Conservation (phyloP, 306 rosid species). For the Ormosia emarginata region DNA sequence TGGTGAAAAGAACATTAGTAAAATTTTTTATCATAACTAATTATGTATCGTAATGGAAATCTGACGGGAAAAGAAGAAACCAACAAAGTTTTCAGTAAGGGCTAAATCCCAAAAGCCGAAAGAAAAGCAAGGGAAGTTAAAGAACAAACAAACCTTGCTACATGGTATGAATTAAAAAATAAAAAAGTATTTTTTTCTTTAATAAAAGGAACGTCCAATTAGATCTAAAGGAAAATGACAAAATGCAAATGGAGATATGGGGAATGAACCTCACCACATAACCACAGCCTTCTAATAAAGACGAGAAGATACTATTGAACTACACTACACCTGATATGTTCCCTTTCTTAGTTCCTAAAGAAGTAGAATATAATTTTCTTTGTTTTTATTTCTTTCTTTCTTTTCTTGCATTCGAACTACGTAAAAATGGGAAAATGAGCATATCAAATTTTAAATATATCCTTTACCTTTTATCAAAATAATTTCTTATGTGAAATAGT, state of each 20-base stretch:
- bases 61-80: neutral
- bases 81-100: neutral
- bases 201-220: neutral
- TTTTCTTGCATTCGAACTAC: neutral
- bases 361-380: neutral
- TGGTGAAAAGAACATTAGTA: too few species aligned
- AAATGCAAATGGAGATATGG: neutral
- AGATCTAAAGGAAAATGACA: neutral
- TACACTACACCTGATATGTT: too few species aligned
- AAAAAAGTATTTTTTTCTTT: too few species aligned
- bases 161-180: neutral
- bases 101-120: neutral
- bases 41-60: neutral
- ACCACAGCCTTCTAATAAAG: neutral
- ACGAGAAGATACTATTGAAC: neutral
- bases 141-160: neutral
- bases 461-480: neutral
- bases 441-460: too few species aligned
- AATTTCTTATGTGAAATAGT: neutral
- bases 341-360: neutral
- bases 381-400: too few species aligned
- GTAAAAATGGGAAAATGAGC: neutral
- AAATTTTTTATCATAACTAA: neutral
- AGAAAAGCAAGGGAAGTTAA: neutral
- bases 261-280: neutral